Evolutionary conservation across 2,329 filamentous ascomycete genomes (phyloP), one percentile per base, ranked within the genome.

Genomic region (Sporothrix euskadiensis): DNA sequence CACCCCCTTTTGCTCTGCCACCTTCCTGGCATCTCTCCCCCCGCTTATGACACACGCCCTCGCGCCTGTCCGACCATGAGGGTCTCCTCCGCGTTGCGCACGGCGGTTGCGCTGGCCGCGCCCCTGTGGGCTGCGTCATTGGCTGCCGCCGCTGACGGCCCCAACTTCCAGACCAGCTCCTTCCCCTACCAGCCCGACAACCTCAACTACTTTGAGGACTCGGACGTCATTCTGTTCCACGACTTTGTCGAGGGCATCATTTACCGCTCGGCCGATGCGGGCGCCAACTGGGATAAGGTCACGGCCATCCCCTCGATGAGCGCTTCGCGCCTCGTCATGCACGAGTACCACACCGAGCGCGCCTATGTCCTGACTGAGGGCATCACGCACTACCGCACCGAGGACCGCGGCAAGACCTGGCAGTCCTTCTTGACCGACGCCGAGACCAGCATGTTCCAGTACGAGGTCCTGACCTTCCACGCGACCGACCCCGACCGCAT

Each of bases 141-240:
- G 44, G 54, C 82, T 75, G 80, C 77, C 80, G 80, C 76, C 78
- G 84, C 89, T 72, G 87, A 90, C 79, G 85, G 85, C 68, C 94
- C 94, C 32, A 85, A 86, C 73, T 86, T 97, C 78, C 85, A 87
- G 75, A 83, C 85, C 74, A 92, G 85, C 71, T 82, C 87, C 65
- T 92, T 98, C 83, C 84, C 91, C 61, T 85, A 90, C 78, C 82
- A 86, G 71, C 92, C 94, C 0, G 80, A 83, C 71, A 90, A 90
- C 80, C 84, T 98, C 76, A 92, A 92, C 83, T 99, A 97, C 83
- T 98, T 99, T 80, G 91, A 96, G 79, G 93, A 95, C 81, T 94
- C 93, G 77, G 91, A 97, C 80, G 88, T 92, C 70, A 85, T 97
- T 74, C 83, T 98, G 63, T 90, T 94, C 79, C 90, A 91, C 78